Percentiles rank a stretch among this genome's conserved stretches.
Conservation (phyloP, 2,329 filamentous ascomycete species). For the Neofusicoccum sp. region DNA sequence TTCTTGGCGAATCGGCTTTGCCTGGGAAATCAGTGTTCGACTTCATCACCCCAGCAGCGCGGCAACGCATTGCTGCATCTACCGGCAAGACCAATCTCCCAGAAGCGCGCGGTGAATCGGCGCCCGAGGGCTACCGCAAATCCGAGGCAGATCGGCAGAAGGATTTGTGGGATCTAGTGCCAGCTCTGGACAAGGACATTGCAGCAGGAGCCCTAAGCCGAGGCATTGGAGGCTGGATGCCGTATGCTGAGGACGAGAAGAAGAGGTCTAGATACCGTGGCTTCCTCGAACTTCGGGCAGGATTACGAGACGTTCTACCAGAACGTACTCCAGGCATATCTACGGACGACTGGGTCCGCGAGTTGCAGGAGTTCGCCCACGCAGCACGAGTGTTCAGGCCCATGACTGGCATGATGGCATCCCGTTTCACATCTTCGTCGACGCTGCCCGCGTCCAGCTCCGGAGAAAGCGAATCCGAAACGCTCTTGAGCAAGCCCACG, state of each 20-base stretch:
- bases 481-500: constrained; percentile 47
- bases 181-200: constrained; percentile 42
- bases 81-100: constrained; percentile 80
- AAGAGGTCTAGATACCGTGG: constrained; percentile 80
- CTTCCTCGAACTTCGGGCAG: constrained; percentile 79
- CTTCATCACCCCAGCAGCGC: constrained; percentile 76
- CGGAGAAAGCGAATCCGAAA: constrained; percentile 27
- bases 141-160: constrained; percentile 66
- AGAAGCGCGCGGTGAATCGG: constrained; percentile 71
- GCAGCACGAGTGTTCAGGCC: constrained; percentile 85
- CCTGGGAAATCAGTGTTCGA: constrained; percentile 96
- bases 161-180: constrained; percentile 53
- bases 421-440: constrained; percentile 79
- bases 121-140: constrained; percentile 64
- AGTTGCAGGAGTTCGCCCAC: constrained; percentile 76
- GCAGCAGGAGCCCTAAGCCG: constrained; percentile 52
- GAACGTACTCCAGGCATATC: constrained; percentile 54
- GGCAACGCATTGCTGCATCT: constrained; percentile 73
- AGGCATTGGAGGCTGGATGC: constrained; percentile 67
- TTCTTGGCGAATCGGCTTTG: constrained; percentile 78
- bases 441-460: constrained; percentile 42
- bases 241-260: constrained; percentile 78
- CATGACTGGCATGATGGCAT: constrained; percentile 89
- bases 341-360: constrained; percentile 75
- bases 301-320: constrained; percentile 58